Evolutionary conservation across 1,139 yeast species (phyloP), one percentile per base, ranked within the genome.

Genomic region (Kluyveromyces sp.): DNA sequence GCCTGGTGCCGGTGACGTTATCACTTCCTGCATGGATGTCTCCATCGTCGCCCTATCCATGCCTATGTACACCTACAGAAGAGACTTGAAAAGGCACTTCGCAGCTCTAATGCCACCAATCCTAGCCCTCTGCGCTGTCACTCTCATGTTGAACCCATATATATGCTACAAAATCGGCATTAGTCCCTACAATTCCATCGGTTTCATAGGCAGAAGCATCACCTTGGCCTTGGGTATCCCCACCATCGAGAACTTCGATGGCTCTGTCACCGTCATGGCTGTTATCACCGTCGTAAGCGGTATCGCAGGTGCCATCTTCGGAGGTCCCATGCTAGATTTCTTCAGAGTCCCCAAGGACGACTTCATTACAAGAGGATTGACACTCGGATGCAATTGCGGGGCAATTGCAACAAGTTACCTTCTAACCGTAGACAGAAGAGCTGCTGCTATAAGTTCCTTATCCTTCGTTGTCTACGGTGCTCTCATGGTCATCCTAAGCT

Each of bases 1-100:
- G 76, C 94, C 95, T 0, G 95, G 95, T 0, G 86, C 92, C 37
- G 95, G 95, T 1, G 95, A 85, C 58, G 70, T 85, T 8, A 71
- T 85, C 37, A 66, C 81, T 6, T 77, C 89, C 0, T 62, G 85
- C 50, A 79, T 85, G 82, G 94, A 84, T 55, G 75, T 83, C 4
- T 78, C 88, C 3, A 85, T 85, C 64, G 89, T 84, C 1, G 78
- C 90, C 1, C 69, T 85, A 42, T 78, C 90, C 26, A 67, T 85
- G 46, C 90, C 95, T 2, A 83, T 85, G 88, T 85, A 74, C 63
- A 78, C 84, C 26, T 86, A 83, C 63, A 68, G 94, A 40, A 66
- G 66, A 25, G 95, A 85, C 56, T 74, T 85, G 51, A 63, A 70
- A 32, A 72, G 72, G 42, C 83, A 83, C 57, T 78, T 78, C 53